A percentile compares a stretch with the other conserved stretches of the same genome.
Conservation (phyloP, 2,329 filamentous ascomycete species). For the Fonsecaea pugnacius region DNA sequence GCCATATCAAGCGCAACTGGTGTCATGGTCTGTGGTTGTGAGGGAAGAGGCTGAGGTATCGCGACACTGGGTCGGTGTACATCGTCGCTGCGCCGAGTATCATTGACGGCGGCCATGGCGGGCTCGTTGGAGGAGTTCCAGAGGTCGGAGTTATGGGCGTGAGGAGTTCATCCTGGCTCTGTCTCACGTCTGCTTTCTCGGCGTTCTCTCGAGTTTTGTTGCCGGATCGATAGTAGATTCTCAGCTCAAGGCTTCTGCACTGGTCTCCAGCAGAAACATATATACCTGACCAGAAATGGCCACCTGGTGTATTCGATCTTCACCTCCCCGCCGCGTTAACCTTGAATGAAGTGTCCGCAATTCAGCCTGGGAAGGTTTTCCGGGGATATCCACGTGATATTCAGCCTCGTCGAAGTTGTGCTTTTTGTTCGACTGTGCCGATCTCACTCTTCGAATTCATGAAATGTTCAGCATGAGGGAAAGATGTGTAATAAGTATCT, state of each 20-base stretch:
- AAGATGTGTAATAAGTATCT: background rate
- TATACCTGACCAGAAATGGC: conserved; percentile 4
- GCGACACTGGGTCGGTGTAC: conserved; percentile 15
- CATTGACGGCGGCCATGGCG: conserved; percentile 1
- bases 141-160: background rate
- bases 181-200: background rate
- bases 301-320: conserved; percentile 14
- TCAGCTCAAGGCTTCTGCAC: background rate
- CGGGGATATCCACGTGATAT: conserved; percentile 9
- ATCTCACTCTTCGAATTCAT: background rate
- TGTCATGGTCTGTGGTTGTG: conserved; percentile 12
- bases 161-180: conserved; percentile 13
- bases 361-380: conserved; percentile 4
- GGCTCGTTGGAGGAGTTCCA: background rate
- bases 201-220: background rate
- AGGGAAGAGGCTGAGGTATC: conserved; percentile 8
- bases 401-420: background rate
- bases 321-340: conserved; percentile 3
- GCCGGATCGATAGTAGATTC: background rate
- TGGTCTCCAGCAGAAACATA: background rate
- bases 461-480: background rate
- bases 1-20: conserved; percentile 16
- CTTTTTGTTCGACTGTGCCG: background rate
- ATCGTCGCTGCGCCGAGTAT: conserved; percentile 10
- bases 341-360: conserved; percentile 3